Base-by-base conservation (phyloP, 345 rosid genomes). In the Salix purpurea region DNA sequence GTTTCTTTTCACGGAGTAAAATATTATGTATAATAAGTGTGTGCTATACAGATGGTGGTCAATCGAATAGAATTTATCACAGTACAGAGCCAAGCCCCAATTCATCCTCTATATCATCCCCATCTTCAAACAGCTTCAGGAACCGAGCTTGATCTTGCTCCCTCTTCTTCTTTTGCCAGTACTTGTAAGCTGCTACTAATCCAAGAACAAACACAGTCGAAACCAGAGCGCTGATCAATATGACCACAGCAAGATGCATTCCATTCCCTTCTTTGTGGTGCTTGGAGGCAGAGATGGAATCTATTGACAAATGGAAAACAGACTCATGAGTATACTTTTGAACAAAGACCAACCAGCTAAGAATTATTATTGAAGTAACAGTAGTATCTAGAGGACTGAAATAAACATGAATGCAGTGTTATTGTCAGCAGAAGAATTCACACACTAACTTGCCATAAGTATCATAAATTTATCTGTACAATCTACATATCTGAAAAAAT, bases 61-160 rank as follows among this genome's bases (percentile, higher is more conserved):
- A 65, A 61, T 36, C 62, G 58, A 39, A 30, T 65, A 37, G 21
- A 50, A 65, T 36, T 54, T 11, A 79, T 86, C 83, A 86, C 50
- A 78, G 39, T 54, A 79, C 73, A 77, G 24, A 73, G 36, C 76
- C 90, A 48, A 90, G 88, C 24, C 87, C 97, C 65, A 93, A 82
- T 82, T 96, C 98, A 66, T 93, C 98, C 77, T 96, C 97, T 40
- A 84, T 82, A 12, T 92, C 94, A 71, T 96, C 98, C 32, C 92
- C 94, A 23, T 95, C 97, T 88, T 95, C 99, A 52, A 95, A 95
- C 40, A 95, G 87, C 76, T 90, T 91, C 36, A 93, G 78, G 80
- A 95, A 95, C 77, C 92, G 88, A 77, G 98, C 96, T 81, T 92
- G 98, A 72, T 90, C 97, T 79, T 92, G 95, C 78, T 88, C 87